phyloP scores from a whole-genome alignment of 805 yeast genomes.

The Spathaspora arborariae region DNA sequence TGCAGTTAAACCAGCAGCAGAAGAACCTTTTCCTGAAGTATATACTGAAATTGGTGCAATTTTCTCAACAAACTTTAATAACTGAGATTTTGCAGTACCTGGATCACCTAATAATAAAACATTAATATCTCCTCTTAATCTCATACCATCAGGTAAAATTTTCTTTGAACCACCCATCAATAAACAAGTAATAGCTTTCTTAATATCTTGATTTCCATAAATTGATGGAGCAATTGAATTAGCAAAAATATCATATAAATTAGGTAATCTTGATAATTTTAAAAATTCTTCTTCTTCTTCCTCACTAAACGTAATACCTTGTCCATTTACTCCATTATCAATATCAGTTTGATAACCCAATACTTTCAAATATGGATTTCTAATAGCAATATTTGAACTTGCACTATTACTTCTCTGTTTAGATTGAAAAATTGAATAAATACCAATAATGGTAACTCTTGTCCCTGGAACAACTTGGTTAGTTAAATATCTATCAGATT shows the following conservation, averaged over 20 bases:
- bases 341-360: slow-evolving; percentile 83
- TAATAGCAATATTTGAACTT: slow-evolving; percentile 73
- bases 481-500: slow-evolving; percentile 85
- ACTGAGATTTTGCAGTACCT: slow-evolving; percentile 97
- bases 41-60: slow-evolving; percentile 92
- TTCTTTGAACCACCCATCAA: slow-evolving; percentile 94
- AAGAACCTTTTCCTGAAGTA: slow-evolving; percentile 98
- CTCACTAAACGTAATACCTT: slow-evolving; percentile 65
- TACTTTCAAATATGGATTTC: slow-evolving; percentile 86
- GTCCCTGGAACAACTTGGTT: slow-evolving; percentile 94
- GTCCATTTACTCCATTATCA: slow-evolving; percentile 63
- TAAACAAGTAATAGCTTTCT: slow-evolving; percentile 88
- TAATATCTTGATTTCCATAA: slow-evolving; percentile 89
- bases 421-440: slow-evolving; percentile 82
- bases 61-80: slow-evolving; percentile 91
- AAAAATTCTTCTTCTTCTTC: slow-evolving; percentile 93
- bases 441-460: slow-evolving; percentile 86
- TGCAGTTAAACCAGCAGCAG: slow-evolving; percentile 99
- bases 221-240: slow-evolving; percentile 94
- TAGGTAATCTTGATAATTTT: slow-evolving; percentile 74
- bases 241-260: slow-evolving; percentile 81
- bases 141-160: slow-evolving; percentile 90
- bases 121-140: slow-evolving; percentile 95
- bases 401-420: slow-evolving; percentile 49
- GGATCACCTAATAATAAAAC: slow-evolving; percentile 95